Base-by-base conservation (phyloP, 768 basidiomycete species). In the Roridomyces roridus region DNA sequence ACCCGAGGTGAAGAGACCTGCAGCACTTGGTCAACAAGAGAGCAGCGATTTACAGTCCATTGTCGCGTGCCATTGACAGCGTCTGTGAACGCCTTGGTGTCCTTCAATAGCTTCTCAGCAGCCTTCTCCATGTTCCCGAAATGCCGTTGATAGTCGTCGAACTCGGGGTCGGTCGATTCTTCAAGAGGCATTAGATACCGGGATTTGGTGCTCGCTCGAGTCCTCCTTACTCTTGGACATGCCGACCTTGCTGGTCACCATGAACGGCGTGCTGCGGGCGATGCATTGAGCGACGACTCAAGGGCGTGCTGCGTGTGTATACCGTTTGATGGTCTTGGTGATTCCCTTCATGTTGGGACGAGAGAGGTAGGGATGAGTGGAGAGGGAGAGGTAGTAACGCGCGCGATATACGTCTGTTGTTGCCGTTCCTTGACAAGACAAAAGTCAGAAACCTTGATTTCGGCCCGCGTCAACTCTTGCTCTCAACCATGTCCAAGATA, bases 101-200 rank as follows among this genome's bases (percentile, higher is more conserved):
- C 96, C 77, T 98, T 98, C 65, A 95, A 74, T 54, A 98, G 77
- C 76, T 94, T 95, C 70, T 96, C 95, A 0, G 90, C 84, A 23
- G 91, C 87, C 46, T 82, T 73, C 74, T 98, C 94, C 62, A 98
- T 77, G 4, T 81, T 68, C 11, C 81, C 72, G 71, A 97, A 96
- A 69, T 92, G 85, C 40, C 88, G 82, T 60, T 87, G 82, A 64
- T 87, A 91, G 57, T 95, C 93, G 64, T 96, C 92, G 74, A 94
- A 96, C 69, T 96, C 94, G 18, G 91, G 84, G 77, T 96, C 95
- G 65, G 72, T 79, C 5, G 93, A 93, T 73, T 89, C 93, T 85
- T 57, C 24, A 42, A 45, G 21, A 20, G 14, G 6, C 8, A 29
- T 40, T 39, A 54, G 26, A 54, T 31, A 26, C 34, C 26, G 46